Evolutionary conservation across 768 basidiomycete species (phyloP), one percentile per base, ranked within the genome.

Genomic region (Trametopsis cervina): DNA sequence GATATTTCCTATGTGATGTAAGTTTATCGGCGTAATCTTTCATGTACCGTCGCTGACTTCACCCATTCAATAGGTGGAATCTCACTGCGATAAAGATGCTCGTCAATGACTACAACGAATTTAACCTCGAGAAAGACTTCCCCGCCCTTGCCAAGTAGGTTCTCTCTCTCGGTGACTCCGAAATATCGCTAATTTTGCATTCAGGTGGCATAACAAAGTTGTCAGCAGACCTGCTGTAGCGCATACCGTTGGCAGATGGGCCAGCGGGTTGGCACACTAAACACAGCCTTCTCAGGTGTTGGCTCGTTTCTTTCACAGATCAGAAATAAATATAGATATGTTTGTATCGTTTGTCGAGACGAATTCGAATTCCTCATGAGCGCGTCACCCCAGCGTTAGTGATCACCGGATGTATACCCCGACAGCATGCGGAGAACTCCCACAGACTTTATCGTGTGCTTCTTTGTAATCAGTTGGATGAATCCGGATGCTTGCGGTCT

Each of bases 1-100:
- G 55, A 57, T 42, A 24, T 57, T 11, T 38, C 49, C n/a, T 54
- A 50, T 40, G 27, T 55, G 44, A 40, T 37, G 47, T 49, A 21
- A 46, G 50, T 24, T n/a, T n/a, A n/a, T n/a, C n/a, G 13, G 4
- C 22, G 24, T 41, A 10, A 2, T 7, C 29, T 27, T 10, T 4
- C 27, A 27, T 11, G 33, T 18, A 44, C 4, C 10, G 42, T 29
- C 17, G 10, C 49, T 50, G 25, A 42, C 42, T 4, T 13, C 9
- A 9, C 17, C 18, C 9, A 7, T 17, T 11, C n/a, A 2, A 12
- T 27, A 51, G 50, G 2, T 51, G 50, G 50, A 46, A 51, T 39
- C 27, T 27, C 1, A n/a, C 33, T 27, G 49, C 17, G 9, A 33
- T 42, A 6, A 13, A 24, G 7, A 15, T 17, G 20, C 38, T 40